phyloP scores from a whole-genome alignment of 2,329 filamentous ascomycete genomes.

The Rhexocercosporidium sp. region DNA sequence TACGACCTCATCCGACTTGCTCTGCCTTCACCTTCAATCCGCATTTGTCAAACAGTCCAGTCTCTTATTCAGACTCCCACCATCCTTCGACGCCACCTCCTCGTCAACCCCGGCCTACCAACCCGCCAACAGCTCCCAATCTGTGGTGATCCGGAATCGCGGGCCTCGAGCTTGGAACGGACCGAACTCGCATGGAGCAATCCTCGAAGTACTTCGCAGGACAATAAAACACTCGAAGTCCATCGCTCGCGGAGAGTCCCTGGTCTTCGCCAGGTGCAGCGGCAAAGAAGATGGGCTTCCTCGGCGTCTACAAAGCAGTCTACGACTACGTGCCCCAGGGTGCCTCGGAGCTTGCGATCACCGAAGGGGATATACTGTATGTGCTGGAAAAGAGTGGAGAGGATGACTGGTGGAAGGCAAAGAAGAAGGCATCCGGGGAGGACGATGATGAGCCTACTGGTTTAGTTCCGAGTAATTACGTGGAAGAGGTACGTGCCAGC shows the following conservation, averaged over 20 bases:
- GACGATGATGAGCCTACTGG: slow-evolving; percentile 45
- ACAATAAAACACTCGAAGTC: slow-evolving; percentile 32
- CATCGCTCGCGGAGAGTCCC: slow-evolving; percentile 26
- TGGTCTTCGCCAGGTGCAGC: slow-evolving; percentile 21
- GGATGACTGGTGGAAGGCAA: slow-evolving; percentile 80
- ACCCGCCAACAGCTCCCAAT: background rate
- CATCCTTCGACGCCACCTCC: background rate
- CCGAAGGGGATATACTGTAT: slow-evolving; percentile 87
- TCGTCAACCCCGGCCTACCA: background rate
- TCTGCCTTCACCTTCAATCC: background rate
- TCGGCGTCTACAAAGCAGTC: slow-evolving; percentile 87
- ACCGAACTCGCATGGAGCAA: slow-evolving; percentile 38
- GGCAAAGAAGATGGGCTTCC: slow-evolving; percentile 74
- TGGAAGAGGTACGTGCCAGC: slow-evolving; percentile 77
- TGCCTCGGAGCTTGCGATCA: slow-evolving; percentile 82
- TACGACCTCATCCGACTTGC: slow-evolving; percentile 10
- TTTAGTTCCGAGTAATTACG: slow-evolving; percentile 87
- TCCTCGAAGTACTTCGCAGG: slow-evolving; percentile 33
- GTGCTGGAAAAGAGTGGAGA: slow-evolving; percentile 72
- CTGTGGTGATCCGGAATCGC: slow-evolving; percentile 22
- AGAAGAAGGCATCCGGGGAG: slow-evolving; percentile 47
- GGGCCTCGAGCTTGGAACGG: slow-evolving; percentile 33
- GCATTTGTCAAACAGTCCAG: background rate
- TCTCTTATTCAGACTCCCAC: background rate
- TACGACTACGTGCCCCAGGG: slow-evolving; percentile 93